Conservation (phyloP, 2,329 filamentous ascomycete species). For the Exserohilum turcica region DNA sequence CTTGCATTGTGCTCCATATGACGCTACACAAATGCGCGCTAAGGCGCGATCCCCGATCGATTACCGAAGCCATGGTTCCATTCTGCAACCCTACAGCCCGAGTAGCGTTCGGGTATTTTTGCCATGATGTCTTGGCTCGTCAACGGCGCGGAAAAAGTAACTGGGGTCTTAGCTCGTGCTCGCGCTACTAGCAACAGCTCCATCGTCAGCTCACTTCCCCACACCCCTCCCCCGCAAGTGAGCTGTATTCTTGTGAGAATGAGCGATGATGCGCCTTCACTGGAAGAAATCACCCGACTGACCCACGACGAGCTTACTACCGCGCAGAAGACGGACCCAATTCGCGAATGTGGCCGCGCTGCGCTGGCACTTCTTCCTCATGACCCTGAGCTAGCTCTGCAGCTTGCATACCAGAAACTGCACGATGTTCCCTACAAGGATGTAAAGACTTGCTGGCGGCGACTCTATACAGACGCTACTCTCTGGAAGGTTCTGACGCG, state of each 20-base stretch:
- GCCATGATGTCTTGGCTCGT: slow-evolving; percentile 14
- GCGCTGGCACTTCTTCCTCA: slow-evolving; percentile 44
- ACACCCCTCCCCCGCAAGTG: background rate
- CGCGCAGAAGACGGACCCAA: slow-evolving; percentile 28
- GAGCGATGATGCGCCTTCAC: slow-evolving; percentile 23
- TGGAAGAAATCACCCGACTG: slow-evolving; percentile 32
- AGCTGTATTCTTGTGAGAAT: slow-evolving; percentile 1
- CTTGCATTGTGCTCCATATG: slow-evolving; percentile 1
- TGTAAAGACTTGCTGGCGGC: slow-evolving; percentile 70
- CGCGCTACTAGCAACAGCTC: slow-evolving; percentile 7
- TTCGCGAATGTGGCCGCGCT: slow-evolving; percentile 51
- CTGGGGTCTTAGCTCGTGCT: slow-evolving; percentile 14
- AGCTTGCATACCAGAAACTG: slow-evolving; percentile 67
- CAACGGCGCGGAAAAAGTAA: slow-evolving; percentile 16
- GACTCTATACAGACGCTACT: slow-evolving; percentile 72
- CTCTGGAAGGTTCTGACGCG: slow-evolving; percentile 63
- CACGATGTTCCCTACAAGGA: slow-evolving; percentile 71
- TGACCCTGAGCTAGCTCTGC: slow-evolving; percentile 59
- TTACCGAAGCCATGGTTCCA: slow-evolving; percentile 9
- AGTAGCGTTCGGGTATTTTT: slow-evolving; percentile 15
- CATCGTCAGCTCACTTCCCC: background rate
- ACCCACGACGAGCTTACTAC: slow-evolving; percentile 33
- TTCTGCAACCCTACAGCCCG: background rate
- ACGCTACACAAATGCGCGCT: background rate
- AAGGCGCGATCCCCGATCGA: background rate